Evolutionary conservation across 257 asterid genomes (phyloP), one percentile per base, ranked within the genome.

Genomic region (Linaria vulgaris): DNA sequence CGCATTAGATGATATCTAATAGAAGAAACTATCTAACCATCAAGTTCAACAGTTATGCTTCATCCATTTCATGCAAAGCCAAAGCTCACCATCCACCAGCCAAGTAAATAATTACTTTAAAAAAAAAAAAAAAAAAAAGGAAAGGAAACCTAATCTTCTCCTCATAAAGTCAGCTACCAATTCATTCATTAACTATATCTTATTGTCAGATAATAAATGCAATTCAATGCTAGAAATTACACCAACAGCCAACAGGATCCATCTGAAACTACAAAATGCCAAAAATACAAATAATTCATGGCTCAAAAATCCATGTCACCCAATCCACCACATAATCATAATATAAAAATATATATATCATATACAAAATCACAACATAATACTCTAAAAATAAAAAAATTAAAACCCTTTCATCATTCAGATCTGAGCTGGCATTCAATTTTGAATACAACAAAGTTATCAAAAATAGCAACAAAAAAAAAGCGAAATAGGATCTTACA

Each of bases 381-480:
- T 12, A 48, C n/a, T n/a, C n/a, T n/a, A n/a, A n/a, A n/a, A n/a
- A n/a, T n/a, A n/a, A n/a, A n/a, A n/a, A n/a, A n/a, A n/a, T n/a
- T n/a, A n/a, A n/a, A n/a, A n/a, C n/a, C n/a, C n/a, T n/a, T n/a
- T n/a, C n/a, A n/a, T n/a, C n/a, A n/a, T n/a, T 50, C 73, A 62
- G 74, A 76, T 76, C 77, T 70, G 67, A 63, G 67, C 66, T 62
- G n/a, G 14, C 64, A 22, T 34, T 47, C 63, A 41, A 55, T 17
- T 19, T n/a, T 11, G 45, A 49, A 58, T 53, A 50, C 19, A 62
- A n/a, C 23, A 9, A 53, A 65, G 58, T 41, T 3, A 44, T 7
- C 17, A 39, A 66, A 72, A 63, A 34, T 27, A 57, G 67, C 38
- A 30, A 52, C 30, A 24, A 19, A 24, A 4, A 24, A 0, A 46